Base-by-base conservation (phyloP, 345 rosid genomes). In the Diplotaxis tenuifolia region DNA sequence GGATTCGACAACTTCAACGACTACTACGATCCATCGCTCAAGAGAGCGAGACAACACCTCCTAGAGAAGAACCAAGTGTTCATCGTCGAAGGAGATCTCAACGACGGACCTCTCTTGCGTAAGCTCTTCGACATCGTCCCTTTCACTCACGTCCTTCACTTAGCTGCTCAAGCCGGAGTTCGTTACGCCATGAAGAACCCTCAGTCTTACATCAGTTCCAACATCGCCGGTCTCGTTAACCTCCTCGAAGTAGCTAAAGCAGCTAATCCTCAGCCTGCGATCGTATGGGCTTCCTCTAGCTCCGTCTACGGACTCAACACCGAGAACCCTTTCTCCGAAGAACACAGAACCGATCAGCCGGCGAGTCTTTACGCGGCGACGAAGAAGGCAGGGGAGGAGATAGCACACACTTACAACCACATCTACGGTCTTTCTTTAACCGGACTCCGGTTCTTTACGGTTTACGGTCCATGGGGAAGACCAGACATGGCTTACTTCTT, bases 401-500 rank as follows among this genome's bases (percentile, higher is more conserved):
- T 90, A 6, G 94, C 94, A 6, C 96, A 90, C 75, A 87, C 96
- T 19, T 90, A 90, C 79, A 90, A 90, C 70, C 94, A 90, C 77
- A 88, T 91, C 50, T 86, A 91, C 83, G 97, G 97, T 8, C 86
- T 91, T 36, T 74, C 97, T 62, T 84, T 91, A 5, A 91, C 97
- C 22, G 97, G 95, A 3, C 82, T 91, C 0, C 56, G 97, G 29
- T 91, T 91, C 60, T 91, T 91, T 67, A 91, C 97, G 0, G 97
- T 91, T 21, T 88, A 91, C 53, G 97, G 97, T 1, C 95, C 97
- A 0, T 91, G 97, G 97, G 97, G 97, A 25, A 84, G 97, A 58
- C 97, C 97, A 7, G 97, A 91, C 84, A 91, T 91, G 97, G 97
- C 97, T 40, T 91, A 91, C 70, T 89, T 83, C 88, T 91, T 91